Conservation (phyloP, 2,329 filamentous ascomycete species). For the Fusarium sp. region DNA sequence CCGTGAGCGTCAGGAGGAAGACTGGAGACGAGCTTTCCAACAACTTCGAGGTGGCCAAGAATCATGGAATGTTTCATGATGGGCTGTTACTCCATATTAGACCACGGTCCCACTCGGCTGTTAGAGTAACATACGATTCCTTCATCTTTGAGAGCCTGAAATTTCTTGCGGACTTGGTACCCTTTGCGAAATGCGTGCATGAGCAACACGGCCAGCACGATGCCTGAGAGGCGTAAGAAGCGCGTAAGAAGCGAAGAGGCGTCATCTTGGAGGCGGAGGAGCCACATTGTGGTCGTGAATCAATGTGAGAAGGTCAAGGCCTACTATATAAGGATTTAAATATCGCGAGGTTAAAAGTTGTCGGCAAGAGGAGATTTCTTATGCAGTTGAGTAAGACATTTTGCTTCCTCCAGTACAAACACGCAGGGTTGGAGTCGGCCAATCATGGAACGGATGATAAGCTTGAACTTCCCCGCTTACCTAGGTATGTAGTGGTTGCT, state of each 20-base stretch:
- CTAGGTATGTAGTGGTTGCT: background rate
- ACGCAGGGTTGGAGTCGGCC: background rate
- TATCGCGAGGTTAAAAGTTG: background rate
- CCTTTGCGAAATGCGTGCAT: slow-evolving; percentile 15
- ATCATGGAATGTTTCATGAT: slow-evolving; percentile 43
- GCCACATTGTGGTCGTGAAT: slow-evolving; percentile 1
- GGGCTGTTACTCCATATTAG: slow-evolving; percentile 19
- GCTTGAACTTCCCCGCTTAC: background rate
- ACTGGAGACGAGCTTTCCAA: slow-evolving; percentile 20
- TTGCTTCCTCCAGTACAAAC: background rate
- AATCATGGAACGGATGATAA: too few species aligned
- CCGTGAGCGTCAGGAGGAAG: slow-evolving; percentile 37
- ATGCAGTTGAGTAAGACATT: background rate
- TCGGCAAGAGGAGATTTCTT: background rate
- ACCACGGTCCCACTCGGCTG: accelerated
- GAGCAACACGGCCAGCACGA: slow-evolving; percentile 14
- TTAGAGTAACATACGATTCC: slow-evolving; percentile 6
- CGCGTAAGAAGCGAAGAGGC: background rate
- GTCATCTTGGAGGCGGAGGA: slow-evolving; percentile 9
- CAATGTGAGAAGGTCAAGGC: background rate
- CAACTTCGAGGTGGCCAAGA: slow-evolving; percentile 33
- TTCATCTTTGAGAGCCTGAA: slow-evolving; percentile 9
- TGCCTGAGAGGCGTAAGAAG: slow-evolving; percentile 6
- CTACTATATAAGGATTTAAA: background rate
- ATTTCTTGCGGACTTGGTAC: slow-evolving; percentile 21